Evolutionary conservation across 164 flowering plant species (phyloP).

Genomic region (Vitis amurensis): DNA sequence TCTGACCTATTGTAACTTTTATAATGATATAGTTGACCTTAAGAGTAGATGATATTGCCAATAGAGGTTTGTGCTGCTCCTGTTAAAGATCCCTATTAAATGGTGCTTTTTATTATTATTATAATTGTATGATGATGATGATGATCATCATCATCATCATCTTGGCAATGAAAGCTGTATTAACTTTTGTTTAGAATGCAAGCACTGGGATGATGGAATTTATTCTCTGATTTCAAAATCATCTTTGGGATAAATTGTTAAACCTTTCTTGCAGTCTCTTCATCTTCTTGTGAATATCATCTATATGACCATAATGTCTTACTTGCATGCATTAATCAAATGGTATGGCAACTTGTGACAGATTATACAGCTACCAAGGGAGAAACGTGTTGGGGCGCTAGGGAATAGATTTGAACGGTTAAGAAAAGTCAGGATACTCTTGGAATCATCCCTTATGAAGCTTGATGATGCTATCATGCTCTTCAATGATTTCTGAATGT

Average conservation of each 20-base stretch:
- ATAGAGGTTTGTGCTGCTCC: no score
- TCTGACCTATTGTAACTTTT: no score
- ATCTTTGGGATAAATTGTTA: neutral
- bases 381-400: conserved; percentile 26
- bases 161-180: no score
- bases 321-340: neutral
- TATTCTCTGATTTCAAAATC: neutral
- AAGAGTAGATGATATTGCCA: no score
- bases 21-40: no score
- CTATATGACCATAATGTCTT: neutral
- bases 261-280: neutral
- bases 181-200: neutral
- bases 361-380: conserved; percentile 39
- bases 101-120: no score
- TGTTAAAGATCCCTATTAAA: no score
- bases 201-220: neutral
- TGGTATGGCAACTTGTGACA: conserved; percentile 24
- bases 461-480: conserved; percentile 72
- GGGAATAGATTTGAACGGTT: conserved; percentile 21
- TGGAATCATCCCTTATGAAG: conserved; percentile 54
- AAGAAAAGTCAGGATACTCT: conserved; percentile 22
- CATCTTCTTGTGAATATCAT: neutral
- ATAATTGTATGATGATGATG: no score
- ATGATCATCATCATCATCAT: no score
- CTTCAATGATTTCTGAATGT: conserved; percentile 52